Conservation (phyloP, 495 filamentous ascomycete genomes). For the Aspergillus biplanus region DNA sequence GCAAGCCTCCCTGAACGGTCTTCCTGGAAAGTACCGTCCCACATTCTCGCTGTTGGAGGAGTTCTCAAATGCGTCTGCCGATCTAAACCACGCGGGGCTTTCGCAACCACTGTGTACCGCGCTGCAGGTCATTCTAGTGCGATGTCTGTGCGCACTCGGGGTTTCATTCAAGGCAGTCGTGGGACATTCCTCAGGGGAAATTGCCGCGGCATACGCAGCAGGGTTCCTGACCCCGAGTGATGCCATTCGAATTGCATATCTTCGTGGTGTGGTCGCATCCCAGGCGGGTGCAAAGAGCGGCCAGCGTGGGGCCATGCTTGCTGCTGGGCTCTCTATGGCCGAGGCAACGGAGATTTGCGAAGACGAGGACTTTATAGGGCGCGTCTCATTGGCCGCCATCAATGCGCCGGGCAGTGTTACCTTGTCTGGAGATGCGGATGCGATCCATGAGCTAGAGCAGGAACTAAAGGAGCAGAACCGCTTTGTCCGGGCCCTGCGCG, state of each 20-base stretch:
- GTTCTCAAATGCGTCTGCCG: constrained; percentile 28
- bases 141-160: constrained; percentile 26
- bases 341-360: constrained; percentile 45
- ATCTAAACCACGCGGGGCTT: constrained; percentile 34
- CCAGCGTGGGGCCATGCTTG: constrained; percentile 55
- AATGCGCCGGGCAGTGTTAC: constrained; percentile 47
- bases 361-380: constrained; percentile 28
- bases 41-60: not conserved
- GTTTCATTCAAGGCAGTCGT: constrained; percentile 33
- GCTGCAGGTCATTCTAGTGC: constrained; percentile 34
- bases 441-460: constrained; percentile 41
- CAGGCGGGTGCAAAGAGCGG: constrained; percentile 1
- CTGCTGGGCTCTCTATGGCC: constrained; percentile 46
- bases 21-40: not conserved
- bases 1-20: not conserved
- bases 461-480: constrained; percentile 47
- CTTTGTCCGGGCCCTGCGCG: constrained; percentile 55
- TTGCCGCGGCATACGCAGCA: constrained; percentile 43
- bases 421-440: constrained; percentile 39
- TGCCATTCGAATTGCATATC: constrained; percentile 57
- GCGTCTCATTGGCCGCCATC: constrained; percentile 32
- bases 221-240: constrained; percentile 35
- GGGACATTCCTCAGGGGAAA: constrained; percentile 45
- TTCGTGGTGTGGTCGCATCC: constrained; percentile 42
- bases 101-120: constrained; percentile 48